Conservation (phyloP, 257 asterid genomes). For the Gentiana dahurica region DNA sequence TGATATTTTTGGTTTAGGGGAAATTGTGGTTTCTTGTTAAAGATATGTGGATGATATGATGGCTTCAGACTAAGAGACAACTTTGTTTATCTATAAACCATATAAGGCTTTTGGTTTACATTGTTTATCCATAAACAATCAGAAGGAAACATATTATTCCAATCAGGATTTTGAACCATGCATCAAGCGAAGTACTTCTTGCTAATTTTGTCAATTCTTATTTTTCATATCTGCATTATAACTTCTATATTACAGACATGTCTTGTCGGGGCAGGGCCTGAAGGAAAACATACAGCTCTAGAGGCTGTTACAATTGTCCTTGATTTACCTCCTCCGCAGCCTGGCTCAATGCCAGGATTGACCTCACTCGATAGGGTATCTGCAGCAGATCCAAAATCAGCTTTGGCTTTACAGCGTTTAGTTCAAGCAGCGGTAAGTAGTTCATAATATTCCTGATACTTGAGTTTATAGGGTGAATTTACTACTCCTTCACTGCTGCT, state of each 20-base stretch:
- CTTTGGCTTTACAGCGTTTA: conserved; percentile 89
- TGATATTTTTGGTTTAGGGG: too few relatives aligned
- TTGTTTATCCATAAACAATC: too few relatives aligned
- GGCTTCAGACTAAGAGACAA: too few relatives aligned
- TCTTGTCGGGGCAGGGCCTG: conserved; percentile 98
- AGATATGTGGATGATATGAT: too few relatives aligned
- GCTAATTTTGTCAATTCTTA: too few relatives aligned
- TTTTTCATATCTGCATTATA: conserved; percentile 3
- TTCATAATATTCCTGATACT: conserved; percentile 8
- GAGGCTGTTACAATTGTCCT: conserved; percentile 98
- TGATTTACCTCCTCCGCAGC: conserved; percentile 98
- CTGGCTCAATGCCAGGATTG: conserved; percentile 67
- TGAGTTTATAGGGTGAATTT: conserved; percentile 4
- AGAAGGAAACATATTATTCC: too few relatives aligned
- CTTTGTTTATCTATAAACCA: too few relatives aligned
- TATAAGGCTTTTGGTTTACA: too few relatives aligned
- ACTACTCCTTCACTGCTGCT: conserved; percentile 6
- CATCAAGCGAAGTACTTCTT: too few relatives aligned
- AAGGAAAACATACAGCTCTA: conserved; percentile 94
- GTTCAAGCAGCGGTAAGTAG: conserved; percentile 96
- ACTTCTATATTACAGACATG: conserved; percentile 57
- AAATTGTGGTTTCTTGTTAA: too few relatives aligned
- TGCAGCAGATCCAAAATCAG: conserved; percentile 97
- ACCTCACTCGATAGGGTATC: conserved; percentile 85
- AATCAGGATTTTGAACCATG: too few relatives aligned